Base-by-base conservation (phyloP, 1,139 yeast species). In the Tardiomyces depauwii region DNA sequence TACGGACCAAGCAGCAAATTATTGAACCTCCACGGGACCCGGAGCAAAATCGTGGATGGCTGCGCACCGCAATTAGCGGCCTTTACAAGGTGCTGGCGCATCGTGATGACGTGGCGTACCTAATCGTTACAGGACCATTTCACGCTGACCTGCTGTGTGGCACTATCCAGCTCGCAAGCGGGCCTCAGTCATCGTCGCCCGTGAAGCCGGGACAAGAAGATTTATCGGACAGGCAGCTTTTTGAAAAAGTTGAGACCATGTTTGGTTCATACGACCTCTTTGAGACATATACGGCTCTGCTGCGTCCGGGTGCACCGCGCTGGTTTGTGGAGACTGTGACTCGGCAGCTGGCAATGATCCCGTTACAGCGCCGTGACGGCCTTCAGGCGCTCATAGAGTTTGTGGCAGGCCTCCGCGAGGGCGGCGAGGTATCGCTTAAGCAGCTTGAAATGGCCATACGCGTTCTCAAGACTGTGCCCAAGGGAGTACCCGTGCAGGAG, bases 361-460 rank as follows among this genome's bases (percentile, higher is more conserved):
- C 85, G 1, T 61, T 76, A 23, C 61, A 70, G 43, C 73, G 93
- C 13, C 66, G 66, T 14, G 81, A 84, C 57, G 96, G 96, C 0
- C 74, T 89, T 1, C 64, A 75, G 33, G 71, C 87, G 1, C 64
- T 89, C 44, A 72, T 88, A 33, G 97, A 91, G 62, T 80, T 83
- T 53, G 72, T 84, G 0, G 70, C 86, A 14, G 95, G 95, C 0
- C 66, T 84, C 38, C 67, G 95, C 50, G 94, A 86, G 7, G 73
- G 73, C 47, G 93, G 82, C 45, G 80, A 80, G 27, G 66, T 87
- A 7, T 78, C 80, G 49, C 62, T 79, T 19, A 33, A 45, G 39
- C 82, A 79, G 54, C 70, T 86, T 45, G 79, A 79, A 23, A 45
- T 40, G 19, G 47, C 51, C 1, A 49, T 45, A 13, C 44, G 45